These are phyloP conservation scores for Rhodocollybia butyracea DNA, from an alignment of 768 basidiomycete genomes.

Conservation along the genomic window DNA sequence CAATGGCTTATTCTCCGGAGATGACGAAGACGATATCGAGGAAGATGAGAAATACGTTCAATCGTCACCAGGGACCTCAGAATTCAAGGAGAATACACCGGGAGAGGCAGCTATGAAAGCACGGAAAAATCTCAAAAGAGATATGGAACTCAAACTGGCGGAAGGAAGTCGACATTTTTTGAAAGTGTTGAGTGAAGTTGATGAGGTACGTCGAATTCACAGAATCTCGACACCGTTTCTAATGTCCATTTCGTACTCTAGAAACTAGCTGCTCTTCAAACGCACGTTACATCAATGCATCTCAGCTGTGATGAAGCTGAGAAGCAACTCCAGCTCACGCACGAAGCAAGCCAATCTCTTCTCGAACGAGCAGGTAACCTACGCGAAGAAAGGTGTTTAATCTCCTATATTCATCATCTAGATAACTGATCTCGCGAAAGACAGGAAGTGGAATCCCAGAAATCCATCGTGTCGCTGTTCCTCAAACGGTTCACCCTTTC, in stretches of 20 bases:
- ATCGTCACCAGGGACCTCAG: slow-evolving; percentile 12
- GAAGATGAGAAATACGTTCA: slow-evolving; percentile 27
- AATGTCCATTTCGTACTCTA: slow-evolving; percentile 28
- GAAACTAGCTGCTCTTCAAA: slow-evolving; percentile 83
- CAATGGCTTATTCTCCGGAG: background rate
- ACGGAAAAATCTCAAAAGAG: slow-evolving; percentile 75
- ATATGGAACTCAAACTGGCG: slow-evolving; percentile 80
- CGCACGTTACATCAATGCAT: slow-evolving; percentile 79
- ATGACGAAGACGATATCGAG: slow-evolving; percentile 20
- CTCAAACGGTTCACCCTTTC: slow-evolving; percentile 82
- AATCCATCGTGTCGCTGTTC: slow-evolving; percentile 76
- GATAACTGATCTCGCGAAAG: slow-evolving; percentile 30
- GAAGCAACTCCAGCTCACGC: slow-evolving; percentile 67
- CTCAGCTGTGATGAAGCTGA: slow-evolving; percentile 81
- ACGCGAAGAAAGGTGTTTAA: slow-evolving; percentile 60
- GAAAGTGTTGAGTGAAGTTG: slow-evolving; percentile 82
- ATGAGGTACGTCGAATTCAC: slow-evolving; percentile 61
- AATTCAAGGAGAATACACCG: slow-evolving; percentile 33
- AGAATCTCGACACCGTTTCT: slow-evolving; percentile 4
- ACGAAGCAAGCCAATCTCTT: slow-evolving; percentile 71
- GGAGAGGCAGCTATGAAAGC: slow-evolving; percentile 71
- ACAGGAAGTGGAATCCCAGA: slow-evolving; percentile 65
- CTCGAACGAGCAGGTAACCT: slow-evolving; percentile 82
- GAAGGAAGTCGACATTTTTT: slow-evolving; percentile 83
- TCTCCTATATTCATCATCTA: background rate